Percentiles rank a stretch among this genome's conserved stretches.
Conservation (phyloP, 2,329 filamentous ascomycete species). For the Harringtonia aguacate region DNA sequence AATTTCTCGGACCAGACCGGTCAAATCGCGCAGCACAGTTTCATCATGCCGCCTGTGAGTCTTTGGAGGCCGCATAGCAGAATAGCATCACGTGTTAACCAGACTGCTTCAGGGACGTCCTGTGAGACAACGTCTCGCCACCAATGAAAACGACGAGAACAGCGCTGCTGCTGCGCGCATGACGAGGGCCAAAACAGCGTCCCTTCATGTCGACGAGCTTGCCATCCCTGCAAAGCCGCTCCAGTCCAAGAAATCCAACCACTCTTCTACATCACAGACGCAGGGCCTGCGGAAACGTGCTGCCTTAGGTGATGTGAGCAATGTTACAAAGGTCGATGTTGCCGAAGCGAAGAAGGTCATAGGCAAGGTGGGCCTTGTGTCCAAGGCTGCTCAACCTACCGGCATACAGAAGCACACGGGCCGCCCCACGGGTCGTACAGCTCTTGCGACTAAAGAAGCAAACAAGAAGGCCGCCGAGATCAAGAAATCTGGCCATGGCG, state of each 20-base stretch:
- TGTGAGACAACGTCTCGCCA: constrained; percentile 62
- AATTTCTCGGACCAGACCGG: neutral
- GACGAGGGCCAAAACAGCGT: constrained; percentile 85
- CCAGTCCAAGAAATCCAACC: constrained; percentile 56
- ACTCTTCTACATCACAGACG: constrained; percentile 31
- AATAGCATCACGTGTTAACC: neutral
- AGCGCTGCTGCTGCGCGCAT: constrained; percentile 64
- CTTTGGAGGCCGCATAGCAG: neutral
- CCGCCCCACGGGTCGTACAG: constrained; percentile 45
- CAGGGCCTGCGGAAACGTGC: constrained; percentile 56
- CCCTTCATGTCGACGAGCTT: constrained; percentile 52
- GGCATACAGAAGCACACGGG: constrained; percentile 71
- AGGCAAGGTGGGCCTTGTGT: constrained; percentile 58
- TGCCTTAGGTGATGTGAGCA: constrained; percentile 89
- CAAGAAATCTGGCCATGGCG: constrained; percentile 64
- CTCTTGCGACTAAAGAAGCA: constrained; percentile 31
- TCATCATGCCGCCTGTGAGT: constrained; percentile 13
- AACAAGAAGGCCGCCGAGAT: constrained; percentile 53
- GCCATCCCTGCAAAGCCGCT: constrained; percentile 48
- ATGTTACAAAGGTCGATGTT: constrained; percentile 70
- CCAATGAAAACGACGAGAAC: constrained; percentile 95
- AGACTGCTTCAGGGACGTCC: constrained; percentile 36
- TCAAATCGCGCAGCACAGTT: neutral
- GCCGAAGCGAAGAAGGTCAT: constrained; percentile 65
- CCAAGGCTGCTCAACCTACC: constrained; percentile 73